Percentiles rank a stretch among this genome's conserved stretches.
Evolutionary conservation across 192 early-diverging fungal species (phyloP).

Genomic region (Geranomyces variabilis): DNA sequence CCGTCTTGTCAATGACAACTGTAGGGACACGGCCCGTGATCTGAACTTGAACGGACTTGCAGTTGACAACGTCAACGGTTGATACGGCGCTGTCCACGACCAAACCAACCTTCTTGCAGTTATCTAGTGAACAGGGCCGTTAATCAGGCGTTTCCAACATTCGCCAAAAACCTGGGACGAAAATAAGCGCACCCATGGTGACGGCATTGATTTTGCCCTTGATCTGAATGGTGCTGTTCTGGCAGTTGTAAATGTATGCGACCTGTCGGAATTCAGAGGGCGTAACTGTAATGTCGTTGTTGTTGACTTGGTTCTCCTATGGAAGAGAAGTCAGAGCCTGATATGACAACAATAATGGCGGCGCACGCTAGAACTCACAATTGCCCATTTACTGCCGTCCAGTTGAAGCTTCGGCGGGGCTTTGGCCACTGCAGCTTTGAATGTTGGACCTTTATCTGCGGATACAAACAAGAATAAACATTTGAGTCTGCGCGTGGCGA

Average conservation of each 20-base stretch:
- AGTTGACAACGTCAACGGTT: conserved; percentile 89
- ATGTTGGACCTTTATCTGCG: neutral
- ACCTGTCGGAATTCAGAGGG: conserved; percentile 81
- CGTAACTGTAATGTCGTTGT: conserved; percentile 77
- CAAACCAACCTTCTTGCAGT: conserved; percentile 87
- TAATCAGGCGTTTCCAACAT: neutral
- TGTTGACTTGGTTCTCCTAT: conserved; percentile 80
- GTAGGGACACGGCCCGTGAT: conserved; percentile 82
- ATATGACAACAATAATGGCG: neutral
- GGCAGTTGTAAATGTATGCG: conserved; percentile 94
- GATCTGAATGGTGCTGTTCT: conserved; percentile 85
- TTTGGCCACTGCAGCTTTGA: conserved; percentile 41
- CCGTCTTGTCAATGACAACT: conserved; percentile 88
- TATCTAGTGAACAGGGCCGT: too few species aligned
- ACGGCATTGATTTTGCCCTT: conserved; percentile 93
- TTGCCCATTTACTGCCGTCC: conserved; percentile 91
- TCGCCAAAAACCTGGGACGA: neutral
- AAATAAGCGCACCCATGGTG: conserved; percentile 65
- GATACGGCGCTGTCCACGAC: conserved; percentile 83
- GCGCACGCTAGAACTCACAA: conserved; percentile 47
- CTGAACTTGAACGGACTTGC: conserved; percentile 85
- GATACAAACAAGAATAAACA: neutral
- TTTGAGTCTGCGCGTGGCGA: neutral
- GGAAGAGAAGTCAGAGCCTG: conserved; percentile 13
- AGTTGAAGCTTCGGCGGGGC: conserved; percentile 78